phyloP scores from a whole-genome alignment of 176 grass and related monocot species.

The Poa annua region DNA sequence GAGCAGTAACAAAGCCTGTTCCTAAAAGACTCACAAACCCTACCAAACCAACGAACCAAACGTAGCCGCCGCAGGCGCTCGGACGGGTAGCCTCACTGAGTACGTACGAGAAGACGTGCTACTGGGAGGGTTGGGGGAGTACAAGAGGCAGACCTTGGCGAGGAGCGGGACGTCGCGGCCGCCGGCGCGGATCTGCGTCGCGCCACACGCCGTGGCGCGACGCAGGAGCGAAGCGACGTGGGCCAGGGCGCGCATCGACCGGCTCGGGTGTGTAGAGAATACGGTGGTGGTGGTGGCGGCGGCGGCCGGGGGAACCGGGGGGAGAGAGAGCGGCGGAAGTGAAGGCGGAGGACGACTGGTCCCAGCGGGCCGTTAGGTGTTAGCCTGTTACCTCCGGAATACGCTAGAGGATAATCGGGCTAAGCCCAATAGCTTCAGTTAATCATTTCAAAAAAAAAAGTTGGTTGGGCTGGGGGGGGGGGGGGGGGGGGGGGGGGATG shows the following conservation, averaged over 20 bases:
- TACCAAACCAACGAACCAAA: too few species aligned
- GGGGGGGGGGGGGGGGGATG: too few species aligned
- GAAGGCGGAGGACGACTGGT: background rate
- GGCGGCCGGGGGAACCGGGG: background rate
- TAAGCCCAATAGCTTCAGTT: background rate
- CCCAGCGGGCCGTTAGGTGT: background rate
- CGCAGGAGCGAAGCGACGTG: conserved; percentile 37
- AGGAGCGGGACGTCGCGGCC: background rate
- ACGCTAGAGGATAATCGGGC: background rate
- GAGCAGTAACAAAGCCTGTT: too few species aligned
- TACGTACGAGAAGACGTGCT: too few species aligned
- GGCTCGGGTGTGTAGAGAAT: background rate
- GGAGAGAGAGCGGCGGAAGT: background rate
- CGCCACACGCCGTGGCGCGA: background rate
- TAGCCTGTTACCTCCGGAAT: background rate
- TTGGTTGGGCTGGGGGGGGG: too few species aligned
- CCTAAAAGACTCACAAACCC: too few species aligned
- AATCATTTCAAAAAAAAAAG: too few species aligned
- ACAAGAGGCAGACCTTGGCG: conserved; percentile 20
- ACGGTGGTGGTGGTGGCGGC: conserved; percentile 1
- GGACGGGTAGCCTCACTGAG: too few species aligned
- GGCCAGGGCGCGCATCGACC: conserved; percentile 39
- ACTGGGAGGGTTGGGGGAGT: too few species aligned
- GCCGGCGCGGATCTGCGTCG: background rate
- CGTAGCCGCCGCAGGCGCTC: too few species aligned